Base-by-base conservation (phyloP, 164 flowering plant species). In the Vitis cinerea region DNA sequence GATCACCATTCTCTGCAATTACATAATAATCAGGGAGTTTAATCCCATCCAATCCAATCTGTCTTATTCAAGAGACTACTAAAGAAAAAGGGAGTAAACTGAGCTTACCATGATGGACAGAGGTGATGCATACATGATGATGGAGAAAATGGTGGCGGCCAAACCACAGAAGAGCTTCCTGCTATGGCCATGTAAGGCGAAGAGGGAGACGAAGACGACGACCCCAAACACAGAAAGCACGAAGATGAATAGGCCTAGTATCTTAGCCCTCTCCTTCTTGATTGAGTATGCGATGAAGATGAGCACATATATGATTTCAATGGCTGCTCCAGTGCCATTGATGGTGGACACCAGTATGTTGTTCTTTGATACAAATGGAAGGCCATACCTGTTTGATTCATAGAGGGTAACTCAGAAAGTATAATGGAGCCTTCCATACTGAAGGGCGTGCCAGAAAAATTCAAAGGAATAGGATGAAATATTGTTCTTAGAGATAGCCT, bases 121-220 rank as follows among this genome's bases (percentile, higher is more conserved):
- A 6, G 97, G 98, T 0, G 99, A 88, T 55, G 83, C 98, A 67
- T 92, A 92, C 99, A 94, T 94, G 79, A 87, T 72, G 68, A 92
- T 87, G 66, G 97, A 91, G 88, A 91, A 91, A 70, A 92, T 67
- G 71, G 96, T 78, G 57, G 96, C 88, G 50, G 90, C 93, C 19
- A 88, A 59, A 3, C 99, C 99, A 71, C 97, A 92, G 69, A 91
- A 88, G 70, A 87, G 75, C 80, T 88, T 90, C 69, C 99, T 82
- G 50, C 44, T 9, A 3, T 80, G 61, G n/a, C 86, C 90, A 60
- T 88, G 85, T 10, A 94, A 82, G 59, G 94, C 94, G 16, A 86
- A 68, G 23, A 91, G 65, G 19, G 99, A 91, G 10, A 92, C 81
- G 1, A 92, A 62, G 2, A 75, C 98, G 9, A 91, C 88, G 8